Evolutionary conservation across 73 alveolate genomes (phyloP), one percentile per base, ranked within the genome.

Genomic region (Urostyla sp.): DNA sequence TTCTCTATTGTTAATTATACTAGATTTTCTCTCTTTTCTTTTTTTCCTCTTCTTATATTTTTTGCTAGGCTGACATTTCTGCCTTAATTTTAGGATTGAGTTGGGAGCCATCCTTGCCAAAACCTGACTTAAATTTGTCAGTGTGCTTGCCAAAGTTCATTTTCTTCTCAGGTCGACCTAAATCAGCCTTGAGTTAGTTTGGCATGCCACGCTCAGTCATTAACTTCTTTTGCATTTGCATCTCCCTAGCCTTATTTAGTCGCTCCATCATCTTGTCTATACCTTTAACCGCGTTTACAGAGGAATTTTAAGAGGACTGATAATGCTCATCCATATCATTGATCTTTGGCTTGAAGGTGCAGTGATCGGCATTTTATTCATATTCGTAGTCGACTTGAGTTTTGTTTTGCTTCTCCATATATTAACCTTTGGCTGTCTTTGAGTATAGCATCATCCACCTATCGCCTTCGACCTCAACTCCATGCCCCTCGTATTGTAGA

Each of bases 171-270:
- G 69, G 83, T 27, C 49, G 23, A 6, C 83, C 83, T 8, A 69
- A 44, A 5, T 28, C 0, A 24, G 83, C 83, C 27, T 37, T 10
- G 4, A 69, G 8, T 30, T 69, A 48, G 34, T 5, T 27, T 2
- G 83, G 85, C 51, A 34, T 73, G 21, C 85, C 74, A 35, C 85
- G 31, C 67, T 57, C 67, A 36, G 87, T 57, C 87, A 75, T 75
- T 2, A 54, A n/a, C 27, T 55, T 35, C 52, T 56, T 75, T n/a
- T 50, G 20, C 59, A 73, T 30, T 16, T 48, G 7, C 2, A n/a
- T 2, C 35, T 73, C 36, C 34, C 85, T 49, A n/a, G 85, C 85
- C 26, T 51, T 73, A 5, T 13, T 48, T 57, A 50, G 30, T 51
- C 85, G 30, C 32, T 73, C 72, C 46, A 34, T 51, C 11, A 32